phyloP scores from a whole-genome alignment of 352 stramenopile genomes.

The Pelagophyceae sp. region DNA sequence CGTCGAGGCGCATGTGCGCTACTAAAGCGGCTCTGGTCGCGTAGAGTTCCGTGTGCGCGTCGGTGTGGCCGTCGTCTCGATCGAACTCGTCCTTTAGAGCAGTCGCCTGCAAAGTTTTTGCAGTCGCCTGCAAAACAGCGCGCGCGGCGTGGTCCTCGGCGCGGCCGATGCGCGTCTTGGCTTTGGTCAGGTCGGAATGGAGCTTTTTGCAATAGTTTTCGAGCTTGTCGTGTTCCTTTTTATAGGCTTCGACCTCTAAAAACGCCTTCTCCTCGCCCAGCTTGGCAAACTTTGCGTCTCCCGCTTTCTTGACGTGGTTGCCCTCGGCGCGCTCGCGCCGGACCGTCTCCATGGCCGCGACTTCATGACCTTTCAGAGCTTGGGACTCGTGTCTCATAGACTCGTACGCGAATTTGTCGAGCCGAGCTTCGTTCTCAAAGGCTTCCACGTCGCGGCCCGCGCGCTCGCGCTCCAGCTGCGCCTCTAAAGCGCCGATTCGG shows the following conservation, averaged over 20 bases:
- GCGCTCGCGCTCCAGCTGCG: neutral
- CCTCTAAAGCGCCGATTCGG: constrained; percentile 9
- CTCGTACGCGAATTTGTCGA: neutral
- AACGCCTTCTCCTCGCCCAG: neutral
- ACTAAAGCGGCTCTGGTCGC: neutral
- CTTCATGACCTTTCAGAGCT: neutral
- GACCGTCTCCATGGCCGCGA: neutral
- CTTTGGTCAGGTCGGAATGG: neutral
- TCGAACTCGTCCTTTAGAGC: neutral
- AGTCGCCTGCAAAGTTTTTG: no score
- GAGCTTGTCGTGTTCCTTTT: no score
- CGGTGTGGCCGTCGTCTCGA: neutral
- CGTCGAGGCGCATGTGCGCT: neutral
- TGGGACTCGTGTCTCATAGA: neutral
- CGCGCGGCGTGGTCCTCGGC: no score
- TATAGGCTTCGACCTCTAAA: no score
- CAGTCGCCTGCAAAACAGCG: no score
- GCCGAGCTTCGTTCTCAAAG: constrained; percentile 9
- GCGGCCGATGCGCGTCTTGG: neutral
- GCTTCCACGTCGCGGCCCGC: constrained; percentile 1
- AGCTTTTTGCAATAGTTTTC: neutral
- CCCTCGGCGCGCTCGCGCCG: neutral
- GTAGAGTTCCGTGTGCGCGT: neutral
- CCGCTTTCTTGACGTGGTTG: neutral
- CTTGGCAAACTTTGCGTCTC: neutral